These are phyloP conservation scores for Paramecium sexaurelia DNA, from an alignment of 73 alveolate genomes.

Conservation along the genomic window DNA sequence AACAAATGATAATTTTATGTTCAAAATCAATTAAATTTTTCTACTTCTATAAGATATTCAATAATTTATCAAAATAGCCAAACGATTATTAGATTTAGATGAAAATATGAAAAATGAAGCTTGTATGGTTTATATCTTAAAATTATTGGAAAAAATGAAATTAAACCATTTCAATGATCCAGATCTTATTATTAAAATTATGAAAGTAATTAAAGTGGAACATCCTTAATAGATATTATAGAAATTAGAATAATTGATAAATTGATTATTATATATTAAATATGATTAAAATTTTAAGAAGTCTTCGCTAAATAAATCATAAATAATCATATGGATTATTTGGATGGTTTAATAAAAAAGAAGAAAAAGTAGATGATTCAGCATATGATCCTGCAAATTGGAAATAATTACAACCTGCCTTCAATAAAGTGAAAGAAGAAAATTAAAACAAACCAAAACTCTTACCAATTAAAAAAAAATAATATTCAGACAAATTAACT, in stretches of 20 bases:
- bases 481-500: slow-evolving; percentile 62
- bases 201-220: slow-evolving; percentile 41
- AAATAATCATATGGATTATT: not conserved
- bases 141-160: slow-evolving; percentile 57
- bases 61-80: slow-evolving; percentile 58
- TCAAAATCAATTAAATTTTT: slow-evolving; percentile 49
- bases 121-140: slow-evolving; percentile 52
- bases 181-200: slow-evolving; percentile 49
- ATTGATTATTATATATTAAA: slow-evolving; percentile 19
- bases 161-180: slow-evolving; percentile 46
- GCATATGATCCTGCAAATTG: slow-evolving; percentile 57
- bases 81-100: slow-evolving; percentile 56
- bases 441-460: slow-evolving; percentile 52
- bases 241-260: slow-evolving; percentile 23
- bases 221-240: slow-evolving; percentile 48
- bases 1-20: slow-evolving; percentile 48
- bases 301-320: not conserved
- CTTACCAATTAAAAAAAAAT: slow-evolving; percentile 46
- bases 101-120: slow-evolving; percentile 67
- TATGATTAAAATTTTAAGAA: slow-evolving; percentile 43
- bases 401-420: slow-evolving; percentile 28
- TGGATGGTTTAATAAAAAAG: slow-evolving; percentile 35
- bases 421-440: slow-evolving; percentile 41
- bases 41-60: slow-evolving; percentile 40
- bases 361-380: slow-evolving; percentile 39